Evolutionary conservation across 139 green algal species (phyloP), one percentile per base, ranked within the genome.

Genomic region (Axilococcus clingmanii): DNA sequence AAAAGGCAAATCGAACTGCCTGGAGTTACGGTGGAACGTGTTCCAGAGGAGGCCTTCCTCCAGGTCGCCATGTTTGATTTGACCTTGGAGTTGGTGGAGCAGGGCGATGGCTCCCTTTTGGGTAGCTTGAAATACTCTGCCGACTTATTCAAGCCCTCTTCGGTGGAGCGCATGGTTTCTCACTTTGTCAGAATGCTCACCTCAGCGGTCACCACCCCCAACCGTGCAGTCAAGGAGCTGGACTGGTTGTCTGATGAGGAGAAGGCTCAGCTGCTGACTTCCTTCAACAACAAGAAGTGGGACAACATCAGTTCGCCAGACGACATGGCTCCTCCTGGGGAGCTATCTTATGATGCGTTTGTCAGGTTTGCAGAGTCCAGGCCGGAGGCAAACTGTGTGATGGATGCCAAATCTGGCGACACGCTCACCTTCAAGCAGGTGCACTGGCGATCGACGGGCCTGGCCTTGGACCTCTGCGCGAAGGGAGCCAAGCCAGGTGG

Each of bases 401-500:
- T n/a, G n/a, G n/a, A n/a, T n/a, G 20, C 20, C 17, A 12, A 34
- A 31, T 23, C 29, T 38, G 48, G 48, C 19, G 14, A 19, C 29
- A 12, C n/a, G 34, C 16, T 59, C 11, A 47, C 17, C 11, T 59
- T 40, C 30, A 27, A 20, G 3, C 24, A 55, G 25, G 15, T 55
- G 16, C 24, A 40, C 17, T n/a, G 23, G 19, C 19, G 17, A 27
- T 30, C 24, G 3, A n/a, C 15, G 11, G 22, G 15, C 1, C 23
- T 37, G 20, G 19, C 60, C 14, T 31, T 63, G 30, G 48, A 45
- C 1, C 51, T 47, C 14, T 12, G 28, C 1, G 48, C 47, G 15
- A 40, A 61, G 30, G 27, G 65, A 4, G 22, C 59, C 1, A 50
- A 19, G 0, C 28, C 62, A 17, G 27, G 63, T 1, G 47, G 8